Evolutionary conservation across 345 rosid genomes (phyloP).

Genomic region (Eucalyptus guilfoylei): DNA sequence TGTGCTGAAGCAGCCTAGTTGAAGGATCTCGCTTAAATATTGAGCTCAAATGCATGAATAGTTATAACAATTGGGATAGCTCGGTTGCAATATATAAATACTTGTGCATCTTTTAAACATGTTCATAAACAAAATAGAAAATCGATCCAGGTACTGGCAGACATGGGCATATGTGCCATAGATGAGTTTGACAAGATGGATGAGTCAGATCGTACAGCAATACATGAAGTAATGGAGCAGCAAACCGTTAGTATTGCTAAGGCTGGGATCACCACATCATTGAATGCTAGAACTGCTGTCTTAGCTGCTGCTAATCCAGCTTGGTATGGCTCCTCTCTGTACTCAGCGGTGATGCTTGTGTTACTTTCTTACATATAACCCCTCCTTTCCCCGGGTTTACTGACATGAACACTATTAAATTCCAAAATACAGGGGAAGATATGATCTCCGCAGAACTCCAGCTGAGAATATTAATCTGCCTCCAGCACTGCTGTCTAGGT

Average conservation of each 20-base stretch:
- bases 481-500: conserved; percentile 91
- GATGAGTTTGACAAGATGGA: conserved; percentile 99
- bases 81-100: neutral
- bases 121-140: neutral
- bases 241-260: conserved; percentile 99
- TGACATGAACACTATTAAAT: neutral
- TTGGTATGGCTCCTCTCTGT: conserved; percentile 33
- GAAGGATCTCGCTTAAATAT: neutral
- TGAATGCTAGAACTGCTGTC: conserved; percentile 96
- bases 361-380: neutral
- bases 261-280: conserved; percentile 96
- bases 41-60: neutral
- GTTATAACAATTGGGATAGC: neutral
- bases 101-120: neutral
- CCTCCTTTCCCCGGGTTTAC: neutral
- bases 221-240: conserved; percentile 99
- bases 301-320: conserved; percentile 99
- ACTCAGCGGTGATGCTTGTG: neutral
- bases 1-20: neutral
- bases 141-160: conserved; percentile 77
- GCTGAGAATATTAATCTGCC: conserved; percentile 97
- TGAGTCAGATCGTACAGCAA: conserved; percentile 95
- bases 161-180: conserved; percentile 99
- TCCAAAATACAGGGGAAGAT: conserved; percentile 73
- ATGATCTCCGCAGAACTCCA: conserved; percentile 88